Base-by-base conservation (phyloP, 495 filamentous ascomycete genomes). In the Hypoxylon rickii region DNA sequence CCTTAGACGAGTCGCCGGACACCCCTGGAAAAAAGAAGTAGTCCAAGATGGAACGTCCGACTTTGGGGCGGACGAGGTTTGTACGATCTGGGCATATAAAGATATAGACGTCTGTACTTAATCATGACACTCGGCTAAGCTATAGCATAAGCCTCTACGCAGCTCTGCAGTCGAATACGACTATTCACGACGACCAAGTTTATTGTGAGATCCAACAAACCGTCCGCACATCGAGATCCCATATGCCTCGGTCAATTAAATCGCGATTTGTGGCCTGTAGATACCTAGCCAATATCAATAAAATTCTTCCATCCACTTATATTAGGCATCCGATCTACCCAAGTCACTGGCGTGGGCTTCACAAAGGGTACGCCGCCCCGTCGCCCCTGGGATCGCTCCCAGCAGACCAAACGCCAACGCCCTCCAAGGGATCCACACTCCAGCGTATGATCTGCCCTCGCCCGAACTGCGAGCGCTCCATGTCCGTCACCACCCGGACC, bases 331-430 rank as follows among this genome's bases (percentile, higher is more conserved):
- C 10, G 5, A 29, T 29, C 24, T 29, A 4, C 10, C 24, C 24
- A 5, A 34, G 6, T 7, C 12, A 34, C 12, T 3, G 6, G n/a
- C 12, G n/a, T n/a, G n/a, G 3, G 32, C 32, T 7, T 54, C 19
- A 68, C 22, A 63, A 40, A 20, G 66, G 66, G 51, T 68, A 68
- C 13, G 90, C 92, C 53, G 81, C 85, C 22, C 94, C 92, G 78
- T 98, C 94, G 1, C 91, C 94, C 44, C 95, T 81, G 42, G 79
- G 78, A 81, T 97, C 94, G 72, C 90, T 96, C 15, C 90, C 94
- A 1, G 83, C 92, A 59, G 85, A 90, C 76, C 86, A 96, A 8
- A 97, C 82, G 38, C 81, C 72, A 39, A 74, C 69, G 24, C 84
- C 85, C 18, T 90, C 85, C 46, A 91, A 82, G 18, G 80, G 76